Conservation (phyloP, 2,329 filamentous ascomycete species). For the Diaporthe citri region DNA sequence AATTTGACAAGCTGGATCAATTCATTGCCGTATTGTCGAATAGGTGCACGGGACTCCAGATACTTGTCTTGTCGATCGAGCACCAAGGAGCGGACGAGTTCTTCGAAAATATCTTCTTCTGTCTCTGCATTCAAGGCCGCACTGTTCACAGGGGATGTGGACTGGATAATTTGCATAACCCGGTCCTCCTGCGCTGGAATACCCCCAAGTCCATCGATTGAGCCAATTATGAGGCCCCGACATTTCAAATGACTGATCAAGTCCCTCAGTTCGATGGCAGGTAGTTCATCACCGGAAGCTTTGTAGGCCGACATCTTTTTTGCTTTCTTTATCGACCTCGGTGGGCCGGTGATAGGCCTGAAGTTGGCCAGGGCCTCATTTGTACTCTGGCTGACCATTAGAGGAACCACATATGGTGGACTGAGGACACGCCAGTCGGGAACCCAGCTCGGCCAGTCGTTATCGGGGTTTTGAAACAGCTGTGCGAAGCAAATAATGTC, state of each 20-base stretch:
- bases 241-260: background rate
- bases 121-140: background rate
- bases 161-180: background rate
- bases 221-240: constrained; percentile 22
- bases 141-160: constrained; percentile 29
- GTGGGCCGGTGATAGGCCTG: constrained; percentile 2
- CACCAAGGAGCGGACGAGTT: constrained; percentile 14
- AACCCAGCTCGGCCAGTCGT: constrained; percentile 33
- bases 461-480: constrained; percentile 1
- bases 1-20: constrained; percentile 3
- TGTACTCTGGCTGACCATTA: constrained; percentile 35
- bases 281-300: constrained; percentile 6
- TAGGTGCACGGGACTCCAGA: constrained; percentile 10
- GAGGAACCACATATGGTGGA: constrained; percentile 29
- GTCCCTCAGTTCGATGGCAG: background rate
- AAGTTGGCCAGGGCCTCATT: constrained; percentile 34
- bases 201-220: constrained; percentile 27
- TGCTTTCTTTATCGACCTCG: background rate
- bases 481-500: constrained; percentile 35
- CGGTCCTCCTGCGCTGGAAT: background rate
- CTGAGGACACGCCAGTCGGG: constrained; percentile 31
- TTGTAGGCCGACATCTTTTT: background rate
- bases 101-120: background rate
- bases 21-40: constrained; percentile 11
- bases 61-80: constrained; percentile 33